phyloP scores from a whole-genome alignment of 495 filamentous ascomycete genomes.

The Lophiostoma macrostomum region DNA sequence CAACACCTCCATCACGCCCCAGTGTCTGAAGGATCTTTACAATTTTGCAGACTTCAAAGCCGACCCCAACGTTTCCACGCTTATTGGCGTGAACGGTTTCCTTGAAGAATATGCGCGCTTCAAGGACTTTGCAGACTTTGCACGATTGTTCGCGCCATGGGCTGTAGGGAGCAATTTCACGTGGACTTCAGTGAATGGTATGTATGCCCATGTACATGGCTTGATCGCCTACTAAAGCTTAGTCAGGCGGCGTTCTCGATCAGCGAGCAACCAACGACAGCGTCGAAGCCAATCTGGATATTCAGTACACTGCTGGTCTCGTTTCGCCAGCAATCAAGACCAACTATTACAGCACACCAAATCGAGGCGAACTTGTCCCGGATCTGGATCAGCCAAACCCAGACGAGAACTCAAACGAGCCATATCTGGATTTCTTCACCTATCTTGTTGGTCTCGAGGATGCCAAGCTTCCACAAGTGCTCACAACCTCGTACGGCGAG shows the following conservation, averaged over 20 bases:
- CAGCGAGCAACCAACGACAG: conserved; percentile 41
- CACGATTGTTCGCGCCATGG: conserved; percentile 42
- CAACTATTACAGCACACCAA: conserved; percentile 66
- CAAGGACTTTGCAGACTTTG: conserved; percentile 39
- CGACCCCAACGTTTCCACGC: conserved; percentile 45
- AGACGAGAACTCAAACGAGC: conserved; percentile 64
- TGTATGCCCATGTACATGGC: background rate
- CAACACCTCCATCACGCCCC: conserved; percentile 53
- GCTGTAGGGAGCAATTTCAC: conserved; percentile 58
- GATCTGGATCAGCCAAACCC: conserved; percentile 56
- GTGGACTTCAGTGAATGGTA: conserved; percentile 58
- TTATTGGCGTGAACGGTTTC: conserved; percentile 66
- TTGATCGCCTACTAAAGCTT: background rate
- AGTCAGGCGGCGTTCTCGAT: conserved; percentile 37
- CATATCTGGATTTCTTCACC: conserved; percentile 69
- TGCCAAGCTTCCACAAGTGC: conserved; percentile 63
- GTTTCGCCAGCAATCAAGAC: conserved; percentile 55
- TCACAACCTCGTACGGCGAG: conserved; percentile 80
- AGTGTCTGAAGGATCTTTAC: conserved; percentile 59
- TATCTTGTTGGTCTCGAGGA: conserved; percentile 61
- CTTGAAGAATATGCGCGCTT: conserved; percentile 42
- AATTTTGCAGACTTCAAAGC: conserved; percentile 53
- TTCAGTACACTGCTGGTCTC: conserved; percentile 65
- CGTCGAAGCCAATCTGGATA: conserved; percentile 73
- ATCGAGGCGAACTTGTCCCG: conserved; percentile 60